Percentiles rank a stretch among this genome's conserved stretches.
phyloP scores from a whole-genome alignment of 768 basidiomycete species.

The Candolleomyces efflorescens region DNA sequence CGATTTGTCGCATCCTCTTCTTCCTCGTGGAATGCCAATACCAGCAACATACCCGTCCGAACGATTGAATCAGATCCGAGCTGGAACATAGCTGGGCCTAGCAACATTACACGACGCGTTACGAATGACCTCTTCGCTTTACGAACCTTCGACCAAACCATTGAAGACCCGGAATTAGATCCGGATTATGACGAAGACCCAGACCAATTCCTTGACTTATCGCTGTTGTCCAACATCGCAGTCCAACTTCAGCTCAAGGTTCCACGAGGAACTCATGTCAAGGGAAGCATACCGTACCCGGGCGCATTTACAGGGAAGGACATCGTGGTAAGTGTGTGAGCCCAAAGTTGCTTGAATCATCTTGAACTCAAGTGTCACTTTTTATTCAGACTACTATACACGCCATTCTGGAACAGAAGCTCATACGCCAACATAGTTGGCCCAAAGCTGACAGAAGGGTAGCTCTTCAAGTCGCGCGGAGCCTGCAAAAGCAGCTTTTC shows the following conservation, averaged over 20 bases:
- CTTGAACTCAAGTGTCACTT: not conserved
- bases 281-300: constrained; percentile 91
- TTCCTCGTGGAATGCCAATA: constrained; percentile 1
- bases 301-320: constrained; percentile 93
- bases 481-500: constrained; percentile 88
- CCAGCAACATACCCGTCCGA: not conserved
- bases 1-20: constrained; percentile 6
- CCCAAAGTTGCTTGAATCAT: constrained; percentile 10
- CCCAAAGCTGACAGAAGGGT: constrained; percentile 76
- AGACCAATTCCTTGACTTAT: constrained; percentile 80
- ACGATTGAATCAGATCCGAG: constrained; percentile 5
- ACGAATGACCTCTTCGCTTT: constrained; percentile 25
- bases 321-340: constrained; percentile 63
- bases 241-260: constrained; percentile 87
- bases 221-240: constrained; percentile 83
- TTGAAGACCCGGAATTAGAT: constrained; percentile 50
- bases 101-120: constrained; percentile 17
- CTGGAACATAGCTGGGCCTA: constrained; percentile 17
- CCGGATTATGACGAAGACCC: constrained; percentile 45
- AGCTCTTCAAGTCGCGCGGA: constrained; percentile 84
- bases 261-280: constrained; percentile 82
- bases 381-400: constrained; percentile 83
- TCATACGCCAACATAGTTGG: constrained; percentile 70
- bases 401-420: constrained; percentile 78
- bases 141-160: constrained; percentile 24